These are phyloP conservation scores for Fusarium anthophilum DNA, from an alignment of 2,329 filamentous ascomycete genomes.

Conservation along the genomic window DNA sequence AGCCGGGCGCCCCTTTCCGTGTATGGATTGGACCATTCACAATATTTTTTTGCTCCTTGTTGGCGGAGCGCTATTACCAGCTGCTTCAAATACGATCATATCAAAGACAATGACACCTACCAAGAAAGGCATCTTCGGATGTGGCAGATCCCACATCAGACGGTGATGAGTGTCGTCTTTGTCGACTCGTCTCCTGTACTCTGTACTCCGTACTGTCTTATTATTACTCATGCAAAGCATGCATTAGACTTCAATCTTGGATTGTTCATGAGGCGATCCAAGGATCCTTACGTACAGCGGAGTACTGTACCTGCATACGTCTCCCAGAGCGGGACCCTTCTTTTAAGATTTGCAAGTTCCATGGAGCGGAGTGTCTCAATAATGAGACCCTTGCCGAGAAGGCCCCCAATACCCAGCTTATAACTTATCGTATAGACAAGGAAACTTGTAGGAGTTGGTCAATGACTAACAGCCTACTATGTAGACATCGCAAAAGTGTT, in stretches of 20 bases:
- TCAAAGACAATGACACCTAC: constrained; percentile 14
- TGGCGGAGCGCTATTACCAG: constrained; percentile 8
- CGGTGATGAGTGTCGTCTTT: background rate
- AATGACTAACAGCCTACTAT: background rate
- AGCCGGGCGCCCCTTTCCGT: constrained; percentile 6
- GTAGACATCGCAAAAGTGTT: background rate
- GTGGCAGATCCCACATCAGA: constrained; percentile 9
- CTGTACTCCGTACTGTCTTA: background rate
- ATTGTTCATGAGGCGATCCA: background rate
- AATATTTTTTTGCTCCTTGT: constrained; percentile 6
- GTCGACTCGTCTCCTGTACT: background rate
- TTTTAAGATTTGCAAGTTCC: constrained; percentile 20
- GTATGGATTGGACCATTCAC: background rate
- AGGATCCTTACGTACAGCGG: background rate
- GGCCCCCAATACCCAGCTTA: constrained; percentile 3
- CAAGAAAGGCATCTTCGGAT: constrained; percentile 8
- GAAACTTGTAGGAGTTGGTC: background rate
- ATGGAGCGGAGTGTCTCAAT: background rate
- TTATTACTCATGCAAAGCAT: background rate
- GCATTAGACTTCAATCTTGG: constrained; percentile 1
- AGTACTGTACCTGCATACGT: constrained; percentile 21
- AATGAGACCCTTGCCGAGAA: background rate
- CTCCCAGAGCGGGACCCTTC: background rate
- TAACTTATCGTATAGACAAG: background rate
- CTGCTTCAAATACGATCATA: background rate